Evolutionary conservation across 306 rosid species (phyloP), one percentile per base, ranked within the genome.

Genomic region (Rubus parviflorus): DNA sequence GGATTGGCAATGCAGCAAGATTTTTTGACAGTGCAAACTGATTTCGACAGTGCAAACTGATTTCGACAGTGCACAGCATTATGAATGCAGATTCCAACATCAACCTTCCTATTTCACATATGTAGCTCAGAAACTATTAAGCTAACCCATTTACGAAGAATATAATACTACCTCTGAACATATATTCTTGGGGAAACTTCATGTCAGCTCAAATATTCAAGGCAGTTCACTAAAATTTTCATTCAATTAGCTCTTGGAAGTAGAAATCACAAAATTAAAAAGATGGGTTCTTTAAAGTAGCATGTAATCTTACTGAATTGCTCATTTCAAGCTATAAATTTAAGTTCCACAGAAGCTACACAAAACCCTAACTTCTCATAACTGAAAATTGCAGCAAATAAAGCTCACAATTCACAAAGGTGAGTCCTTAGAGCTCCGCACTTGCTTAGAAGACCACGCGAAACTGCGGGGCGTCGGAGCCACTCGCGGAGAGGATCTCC

Each of bases 381-480:
- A 17, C 23, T 4, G 56, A 1, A 72, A 72, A 72, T 37, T 52
- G 10, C 75, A 72, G 9, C 41, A 53, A 37, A 52, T 17, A 49
- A 53, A 72, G 64, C 64, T 38, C 52, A 37, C 11, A 53, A 53
- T 5, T 15, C 7, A 3, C 45, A 16, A 35, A 25, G 54, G n/a
- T 23, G 15, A 35, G n/a, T 10, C 9, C 72, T 68, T 20, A 0
- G 4, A 8, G 23, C 13, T 25, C 30, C 30, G 30, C 30, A 58
- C 38, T 20, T 20, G 35, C 65, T 86, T 83, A 88, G 85, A 93
- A 91, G 73, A 90, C 96, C 37, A 92, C 90, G 72, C 97, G 97
- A 68, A 95, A 95, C 87, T 90, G 98, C 0, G 98, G 98, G 3
- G 97, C 96, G 61, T 90, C 92, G 47, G 97, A 78, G 64, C 78